These are phyloP conservation scores for Myochromella boudieri DNA, from an alignment of 768 basidiomycete species.

Conservation along the genomic window DNA sequence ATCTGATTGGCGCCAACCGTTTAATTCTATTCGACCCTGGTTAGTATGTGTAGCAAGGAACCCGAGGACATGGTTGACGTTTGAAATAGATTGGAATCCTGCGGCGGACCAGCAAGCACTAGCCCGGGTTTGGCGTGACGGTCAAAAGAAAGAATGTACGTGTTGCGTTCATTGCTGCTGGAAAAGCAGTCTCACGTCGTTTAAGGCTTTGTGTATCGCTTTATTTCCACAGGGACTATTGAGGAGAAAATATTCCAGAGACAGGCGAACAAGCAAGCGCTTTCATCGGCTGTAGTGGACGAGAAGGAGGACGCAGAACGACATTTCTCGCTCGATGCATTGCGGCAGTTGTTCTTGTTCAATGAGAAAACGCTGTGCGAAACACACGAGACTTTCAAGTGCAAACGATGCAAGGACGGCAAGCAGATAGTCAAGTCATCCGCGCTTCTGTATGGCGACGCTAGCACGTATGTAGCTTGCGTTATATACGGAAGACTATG, in stretches of 20 bases:
- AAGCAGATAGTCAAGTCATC: slow-evolving; percentile 81
- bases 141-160: slow-evolving; percentile 99
- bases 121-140: slow-evolving; percentile 98
- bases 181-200: not conserved
- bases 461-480: slow-evolving; percentile 78
- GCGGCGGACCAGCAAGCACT: slow-evolving; percentile 98
- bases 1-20: slow-evolving; percentile 93
- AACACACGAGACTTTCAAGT: slow-evolving; percentile 98
- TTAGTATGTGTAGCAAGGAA: slow-evolving; percentile 29
- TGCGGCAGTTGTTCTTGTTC: slow-evolving; percentile 90
- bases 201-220: slow-evolving; percentile 95
- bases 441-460: slow-evolving; percentile 92
- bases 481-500: not conserved
- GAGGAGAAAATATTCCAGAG: slow-evolving; percentile 99
- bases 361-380: slow-evolving; percentile 86
- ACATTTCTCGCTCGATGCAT: slow-evolving; percentile 88
- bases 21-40: slow-evolving; percentile 96
- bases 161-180: not conserved
- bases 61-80: slow-evolving; percentile 2
- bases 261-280: slow-evolving; percentile 93
- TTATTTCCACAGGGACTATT: slow-evolving; percentile 95
- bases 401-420: slow-evolving; percentile 86
- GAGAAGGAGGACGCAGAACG: slow-evolving; percentile 95
- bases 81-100: slow-evolving; percentile 86
- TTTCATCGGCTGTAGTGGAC: slow-evolving; percentile 98